Conservation (phyloP, 495 filamentous ascomycete species). For the Neurospora tetraspora region DNA sequence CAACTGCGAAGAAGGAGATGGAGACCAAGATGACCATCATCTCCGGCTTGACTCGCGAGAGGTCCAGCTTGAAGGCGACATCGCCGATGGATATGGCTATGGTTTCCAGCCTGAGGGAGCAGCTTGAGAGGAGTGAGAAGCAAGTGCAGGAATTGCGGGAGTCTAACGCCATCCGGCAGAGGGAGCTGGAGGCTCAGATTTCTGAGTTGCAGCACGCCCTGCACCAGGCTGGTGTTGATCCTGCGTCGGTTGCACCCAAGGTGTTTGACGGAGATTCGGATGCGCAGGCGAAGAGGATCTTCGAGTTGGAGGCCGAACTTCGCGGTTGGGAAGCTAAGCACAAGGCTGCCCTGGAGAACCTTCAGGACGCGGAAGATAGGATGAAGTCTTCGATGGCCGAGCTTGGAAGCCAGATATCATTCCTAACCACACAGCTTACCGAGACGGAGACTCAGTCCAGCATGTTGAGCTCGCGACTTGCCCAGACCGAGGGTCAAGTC, state of each 20-base stretch:
- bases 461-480: slow-evolving; percentile 14
- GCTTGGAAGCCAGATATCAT: slow-evolving; percentile 48
- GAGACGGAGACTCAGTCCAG: slow-evolving; percentile 16
- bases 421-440: slow-evolving; percentile 28
- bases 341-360: slow-evolving; percentile 53
- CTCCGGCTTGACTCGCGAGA: slow-evolving; percentile 81
- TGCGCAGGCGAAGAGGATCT: slow-evolving; percentile 52
- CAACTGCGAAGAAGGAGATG: slow-evolving; percentile 85
- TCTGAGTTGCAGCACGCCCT: slow-evolving; percentile 52
- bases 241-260: slow-evolving; percentile 6
- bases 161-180: slow-evolving; percentile 59
- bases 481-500: background rate
- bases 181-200: slow-evolving; percentile 59
- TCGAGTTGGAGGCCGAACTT: slow-evolving; percentile 66
- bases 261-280: slow-evolving; percentile 21
- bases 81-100: slow-evolving; percentile 89
- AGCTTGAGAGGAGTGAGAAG: slow-evolving; percentile 75
- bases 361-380: slow-evolving; percentile 63
- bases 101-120: slow-evolving; percentile 77
- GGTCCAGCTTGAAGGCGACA: slow-evolving; percentile 68
- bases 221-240: slow-evolving; percentile 23
- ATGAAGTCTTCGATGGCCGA: slow-evolving; percentile 62
- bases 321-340: slow-evolving; percentile 67
- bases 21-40: slow-evolving; percentile 92
- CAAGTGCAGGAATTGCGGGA: slow-evolving; percentile 68